A percentile compares a stretch with the other conserved stretches of the same genome.
phyloP scores from a whole-genome alignment of 2,329 filamentous ascomycete species.

The Epichloe glyceriae region DNA sequence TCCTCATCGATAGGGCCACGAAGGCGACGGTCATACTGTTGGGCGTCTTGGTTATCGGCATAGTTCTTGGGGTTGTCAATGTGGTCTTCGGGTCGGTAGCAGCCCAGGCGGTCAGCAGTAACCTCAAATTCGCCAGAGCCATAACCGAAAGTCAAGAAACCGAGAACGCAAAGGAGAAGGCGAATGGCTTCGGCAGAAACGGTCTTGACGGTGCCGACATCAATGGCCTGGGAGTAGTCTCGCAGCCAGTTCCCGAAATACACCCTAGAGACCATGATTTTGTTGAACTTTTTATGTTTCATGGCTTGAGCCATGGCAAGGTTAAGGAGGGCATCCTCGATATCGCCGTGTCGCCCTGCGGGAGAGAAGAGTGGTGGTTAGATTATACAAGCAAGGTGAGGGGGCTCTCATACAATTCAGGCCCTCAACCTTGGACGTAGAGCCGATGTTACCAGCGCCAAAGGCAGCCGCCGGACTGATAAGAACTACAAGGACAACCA shows the following conservation, averaged over 20 bases:
- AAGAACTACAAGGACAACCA: slow-evolving; percentile 52
- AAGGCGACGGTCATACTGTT: slow-evolving; percentile 67
- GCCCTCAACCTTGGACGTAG: slow-evolving; percentile 67
- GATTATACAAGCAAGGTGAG: neutral
- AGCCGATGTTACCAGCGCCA: slow-evolving; percentile 79
- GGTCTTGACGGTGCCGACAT: slow-evolving; percentile 82
- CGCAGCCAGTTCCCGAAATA: slow-evolving; percentile 95
- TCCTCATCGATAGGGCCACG: slow-evolving; percentile 70
- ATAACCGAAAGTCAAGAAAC: slow-evolving; percentile 80
- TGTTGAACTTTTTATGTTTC: slow-evolving; percentile 68
- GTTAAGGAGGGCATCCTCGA: slow-evolving; percentile 77
- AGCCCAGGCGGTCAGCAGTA: slow-evolving; percentile 67
- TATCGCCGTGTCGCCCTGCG: slow-evolving; percentile 72
- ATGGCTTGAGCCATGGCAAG: slow-evolving; percentile 44
- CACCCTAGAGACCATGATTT: slow-evolving; percentile 74
- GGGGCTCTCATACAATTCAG: slow-evolving; percentile 52
- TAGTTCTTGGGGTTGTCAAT: slow-evolving; percentile 78
- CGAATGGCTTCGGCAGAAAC: slow-evolving; percentile 86
- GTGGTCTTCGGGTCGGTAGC: slow-evolving; percentile 66
- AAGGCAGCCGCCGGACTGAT: slow-evolving; percentile 62
- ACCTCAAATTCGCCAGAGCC: slow-evolving; percentile 78
- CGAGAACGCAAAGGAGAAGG: slow-evolving; percentile 75
- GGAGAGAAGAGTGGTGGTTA: neutral
- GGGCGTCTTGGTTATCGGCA: slow-evolving; percentile 76
- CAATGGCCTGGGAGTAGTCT: slow-evolving; percentile 89